phyloP scores from a whole-genome alignment of 2,329 filamentous ascomycete genomes.

The Coniella vitis region DNA sequence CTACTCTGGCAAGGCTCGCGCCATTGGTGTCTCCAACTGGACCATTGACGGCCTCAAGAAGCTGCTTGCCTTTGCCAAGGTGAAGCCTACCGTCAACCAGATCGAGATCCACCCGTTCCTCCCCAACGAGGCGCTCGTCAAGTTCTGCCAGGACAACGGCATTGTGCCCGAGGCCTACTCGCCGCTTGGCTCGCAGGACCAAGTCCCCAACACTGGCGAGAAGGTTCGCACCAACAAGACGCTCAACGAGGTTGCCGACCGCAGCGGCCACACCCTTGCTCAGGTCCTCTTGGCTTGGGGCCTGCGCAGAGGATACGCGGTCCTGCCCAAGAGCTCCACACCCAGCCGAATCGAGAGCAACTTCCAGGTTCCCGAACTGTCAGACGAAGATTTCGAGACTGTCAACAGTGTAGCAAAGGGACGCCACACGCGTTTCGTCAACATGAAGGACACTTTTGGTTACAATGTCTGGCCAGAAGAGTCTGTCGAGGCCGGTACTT shows the following conservation, averaged over 20 bases:
- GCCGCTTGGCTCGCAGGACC: conserved; percentile 57
- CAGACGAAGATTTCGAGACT: conserved; percentile 51
- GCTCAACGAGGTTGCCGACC: conserved; percentile 51
- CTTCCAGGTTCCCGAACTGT: conserved; percentile 47
- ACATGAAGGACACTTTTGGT: conserved; percentile 77
- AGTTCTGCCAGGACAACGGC: conserved; percentile 45
- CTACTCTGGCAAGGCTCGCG: conserved; percentile 44
- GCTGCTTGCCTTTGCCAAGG: conserved; percentile 39
- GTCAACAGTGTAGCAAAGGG: conserved; percentile 59
- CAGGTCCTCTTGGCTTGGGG: conserved; percentile 62
- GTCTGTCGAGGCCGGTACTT: conserved; percentile 18
- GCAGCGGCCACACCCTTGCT: conserved; percentile 50
- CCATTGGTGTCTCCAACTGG: conserved; percentile 56
- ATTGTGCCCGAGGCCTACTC: conserved; percentile 47
- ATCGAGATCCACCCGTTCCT: conserved; percentile 42
- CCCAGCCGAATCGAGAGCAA: conserved; percentile 62
- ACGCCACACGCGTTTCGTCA: conserved; percentile 65
- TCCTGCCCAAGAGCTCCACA: conserved; percentile 64
- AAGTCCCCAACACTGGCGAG: conserved; percentile 62
- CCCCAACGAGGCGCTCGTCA: conserved; percentile 41
- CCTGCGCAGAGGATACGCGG: conserved; percentile 57
- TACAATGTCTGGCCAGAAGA: conserved; percentile 65
- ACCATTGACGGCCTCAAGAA: conserved; percentile 45
- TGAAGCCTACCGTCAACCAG: conserved; percentile 46
- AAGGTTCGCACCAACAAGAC: conserved; percentile 53